These are phyloP conservation scores for Claviceps humidiphila DNA, from an alignment of 2,329 filamentous ascomycete species.

Conservation along the genomic window DNA sequence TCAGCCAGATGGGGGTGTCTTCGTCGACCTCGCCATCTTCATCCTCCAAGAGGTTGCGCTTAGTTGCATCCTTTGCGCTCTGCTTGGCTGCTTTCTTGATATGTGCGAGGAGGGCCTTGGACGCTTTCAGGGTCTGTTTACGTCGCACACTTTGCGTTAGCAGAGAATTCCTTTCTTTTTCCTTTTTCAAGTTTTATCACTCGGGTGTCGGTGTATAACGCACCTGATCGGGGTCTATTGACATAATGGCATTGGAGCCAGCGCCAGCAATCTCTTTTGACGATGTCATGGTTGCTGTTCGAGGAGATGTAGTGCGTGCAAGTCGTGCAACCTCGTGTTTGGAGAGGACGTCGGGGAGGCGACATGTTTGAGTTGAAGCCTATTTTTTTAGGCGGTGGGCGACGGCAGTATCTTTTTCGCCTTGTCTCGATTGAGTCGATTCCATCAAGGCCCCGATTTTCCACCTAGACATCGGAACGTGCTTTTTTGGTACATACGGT, in stretches of 20 bases:
- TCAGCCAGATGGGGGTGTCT: constrained; percentile 47
- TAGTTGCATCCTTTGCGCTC: constrained; percentile 30
- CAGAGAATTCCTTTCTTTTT: not conserved
- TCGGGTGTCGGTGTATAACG: constrained; percentile 1
- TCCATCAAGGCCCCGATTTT: constrained; percentile 10
- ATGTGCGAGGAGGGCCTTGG: constrained; percentile 47
- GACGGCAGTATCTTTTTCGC: constrained; percentile 7
- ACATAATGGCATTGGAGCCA: constrained; percentile 18
- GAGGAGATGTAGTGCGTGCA: not conserved
- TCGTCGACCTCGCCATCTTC: constrained; percentile 24
- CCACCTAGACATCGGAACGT: not conserved
- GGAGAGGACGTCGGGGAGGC: constrained; percentile 4
- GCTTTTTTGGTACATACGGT: not conserved
- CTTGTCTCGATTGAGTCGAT: not conserved
- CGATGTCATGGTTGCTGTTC: constrained; percentile 23
- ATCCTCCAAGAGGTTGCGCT: constrained; percentile 43
- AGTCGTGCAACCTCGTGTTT: not conserved
- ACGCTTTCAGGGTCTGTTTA: constrained; percentile 44
- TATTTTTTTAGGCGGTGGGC: constrained; percentile 16
- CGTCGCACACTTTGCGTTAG: not conserved
- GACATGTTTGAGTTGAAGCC: constrained; percentile 9
- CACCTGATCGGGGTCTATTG: constrained; percentile 30
- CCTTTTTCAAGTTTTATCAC: not conserved
- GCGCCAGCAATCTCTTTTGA: constrained; percentile 26
- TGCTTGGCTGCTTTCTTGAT: constrained; percentile 44